These are phyloP conservation scores for Onygenales sp. DNA, from an alignment of 2,329 filamentous ascomycete species.

Conservation along the genomic window DNA sequence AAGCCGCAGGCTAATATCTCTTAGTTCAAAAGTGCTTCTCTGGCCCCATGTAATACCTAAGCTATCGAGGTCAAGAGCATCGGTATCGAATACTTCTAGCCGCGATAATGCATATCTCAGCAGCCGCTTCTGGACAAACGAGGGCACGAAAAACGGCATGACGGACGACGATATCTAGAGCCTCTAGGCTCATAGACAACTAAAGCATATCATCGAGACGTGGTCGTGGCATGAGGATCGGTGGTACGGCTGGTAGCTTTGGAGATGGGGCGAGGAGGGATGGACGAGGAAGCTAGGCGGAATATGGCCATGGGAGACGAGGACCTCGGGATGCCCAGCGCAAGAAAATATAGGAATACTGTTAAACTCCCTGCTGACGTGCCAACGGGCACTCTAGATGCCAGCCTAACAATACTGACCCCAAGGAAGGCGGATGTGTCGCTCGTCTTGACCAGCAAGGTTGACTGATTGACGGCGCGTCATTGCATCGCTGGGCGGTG, in stretches of 20 bases:
- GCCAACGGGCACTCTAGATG: too few relatives aligned
- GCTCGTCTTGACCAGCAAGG: too few relatives aligned
- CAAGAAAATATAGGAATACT: too few relatives aligned
- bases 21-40: slow-evolving; percentile 70
- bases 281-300: slow-evolving; percentile 60
- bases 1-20: slow-evolving; percentile 72
- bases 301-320: slow-evolving; percentile 64
- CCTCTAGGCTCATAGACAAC: slow-evolving; percentile 19
- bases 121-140: slow-evolving; percentile 74
- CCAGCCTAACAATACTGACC: too few relatives aligned
- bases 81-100: slow-evolving; percentile 78
- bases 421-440: too few relatives aligned
- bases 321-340: too few relatives aligned
- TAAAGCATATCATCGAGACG: slow-evolving; percentile 14
- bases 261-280: neutral
- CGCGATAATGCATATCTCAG: slow-evolving; percentile 76
- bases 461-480: too few relatives aligned
- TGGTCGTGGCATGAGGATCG: neutral
- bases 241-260: neutral
- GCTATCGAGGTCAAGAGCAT: slow-evolving; percentile 75
- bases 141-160: slow-evolving; percentile 70
- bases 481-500: too few relatives aligned
- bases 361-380: too few relatives aligned
- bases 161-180: slow-evolving; percentile 16
- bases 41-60: slow-evolving; percentile 75